These are phyloP conservation scores for Nelumbo lutea DNA, from an alignment of 164 flowering plant genomes.

Conservation along the genomic window DNA sequence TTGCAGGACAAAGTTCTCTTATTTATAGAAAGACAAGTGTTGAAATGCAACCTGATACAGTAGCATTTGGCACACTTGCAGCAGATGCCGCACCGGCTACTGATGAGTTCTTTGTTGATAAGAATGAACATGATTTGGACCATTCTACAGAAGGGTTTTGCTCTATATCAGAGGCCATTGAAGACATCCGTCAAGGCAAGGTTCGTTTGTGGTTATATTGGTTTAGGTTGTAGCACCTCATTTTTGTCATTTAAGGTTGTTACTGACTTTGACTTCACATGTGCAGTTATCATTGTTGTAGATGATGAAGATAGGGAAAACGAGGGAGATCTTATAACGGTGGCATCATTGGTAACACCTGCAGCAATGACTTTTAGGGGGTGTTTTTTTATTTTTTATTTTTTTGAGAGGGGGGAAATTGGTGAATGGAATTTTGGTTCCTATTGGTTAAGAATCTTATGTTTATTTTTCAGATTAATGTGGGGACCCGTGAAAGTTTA, in stretches of 20 bases:
- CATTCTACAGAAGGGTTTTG: slow-evolving; percentile 71
- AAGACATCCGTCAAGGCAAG: slow-evolving; percentile 90
- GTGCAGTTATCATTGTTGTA: slow-evolving; percentile 86
- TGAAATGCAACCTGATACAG: slow-evolving; percentile 36
- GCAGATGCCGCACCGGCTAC: slow-evolving; percentile 42
- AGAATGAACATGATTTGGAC: slow-evolving; percentile 70
- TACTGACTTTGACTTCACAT: slow-evolving; percentile 10
- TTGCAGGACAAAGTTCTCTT: slow-evolving; percentile 11
- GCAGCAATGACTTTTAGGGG: slow-evolving; percentile 76
- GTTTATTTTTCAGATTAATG: too few species aligned
- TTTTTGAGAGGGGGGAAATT: too few species aligned
- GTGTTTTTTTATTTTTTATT: too few species aligned
- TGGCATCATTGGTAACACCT: slow-evolving; percentile 73
- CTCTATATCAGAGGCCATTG: slow-evolving; percentile 88
- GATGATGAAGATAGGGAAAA: slow-evolving; percentile 97
- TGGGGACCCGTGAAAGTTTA: too few species aligned
- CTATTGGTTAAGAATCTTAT: too few species aligned
- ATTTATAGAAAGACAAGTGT: slow-evolving; percentile 9
- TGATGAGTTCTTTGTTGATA: slow-evolving; percentile 34
- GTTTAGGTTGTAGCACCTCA: not conserved
- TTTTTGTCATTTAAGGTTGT: not conserved
- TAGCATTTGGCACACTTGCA: slow-evolving; percentile 47
- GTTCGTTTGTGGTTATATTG: slow-evolving; percentile 31
- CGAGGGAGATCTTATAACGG: slow-evolving; percentile 94
- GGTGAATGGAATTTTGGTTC: too few species aligned